Conservation (phyloP, 345 rosid species). For the Adansonia digitata region DNA sequence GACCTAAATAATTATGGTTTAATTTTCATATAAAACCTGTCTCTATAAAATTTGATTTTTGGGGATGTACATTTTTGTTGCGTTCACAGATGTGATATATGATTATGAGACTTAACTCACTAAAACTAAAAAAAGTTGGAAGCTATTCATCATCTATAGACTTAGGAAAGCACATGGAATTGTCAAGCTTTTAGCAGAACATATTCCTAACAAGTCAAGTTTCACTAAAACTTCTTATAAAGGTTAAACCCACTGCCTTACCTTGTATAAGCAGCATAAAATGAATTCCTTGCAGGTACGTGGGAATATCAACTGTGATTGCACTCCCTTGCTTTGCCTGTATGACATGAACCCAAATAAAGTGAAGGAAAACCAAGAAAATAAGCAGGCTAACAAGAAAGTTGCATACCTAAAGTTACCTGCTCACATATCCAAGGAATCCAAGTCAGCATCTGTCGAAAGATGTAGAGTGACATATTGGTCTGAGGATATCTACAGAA, state of each 20-base stretch:
- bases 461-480: slow-evolving; percentile 48
- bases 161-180: slow-evolving; percentile 1
- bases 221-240: neutral
- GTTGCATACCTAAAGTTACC: slow-evolving; percentile 32
- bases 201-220: slow-evolving; percentile 10
- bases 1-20: neutral
- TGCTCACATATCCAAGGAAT: slow-evolving; percentile 73
- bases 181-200: neutral
- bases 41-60: neutral
- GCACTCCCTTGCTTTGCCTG: slow-evolving; percentile 53
- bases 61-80: neutral
- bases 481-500: slow-evolving; percentile 56
- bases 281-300: slow-evolving; percentile 77
- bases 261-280: slow-evolving; percentile 55
- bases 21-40: neutral
- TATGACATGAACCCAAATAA: slow-evolving; percentile 25
- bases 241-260: slow-evolving; percentile 31
- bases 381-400: neutral
- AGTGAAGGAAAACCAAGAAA: neutral
- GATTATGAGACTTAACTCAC: neutral
- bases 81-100: neutral
- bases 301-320: slow-evolving; percentile 40
- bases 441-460: slow-evolving; percentile 59
- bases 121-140: neutral
- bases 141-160: slow-evolving; percentile 5